These are phyloP conservation scores for Gamarada debralockiae DNA, from an alignment of 495 filamentous ascomycete species.

Conservation along the genomic window DNA sequence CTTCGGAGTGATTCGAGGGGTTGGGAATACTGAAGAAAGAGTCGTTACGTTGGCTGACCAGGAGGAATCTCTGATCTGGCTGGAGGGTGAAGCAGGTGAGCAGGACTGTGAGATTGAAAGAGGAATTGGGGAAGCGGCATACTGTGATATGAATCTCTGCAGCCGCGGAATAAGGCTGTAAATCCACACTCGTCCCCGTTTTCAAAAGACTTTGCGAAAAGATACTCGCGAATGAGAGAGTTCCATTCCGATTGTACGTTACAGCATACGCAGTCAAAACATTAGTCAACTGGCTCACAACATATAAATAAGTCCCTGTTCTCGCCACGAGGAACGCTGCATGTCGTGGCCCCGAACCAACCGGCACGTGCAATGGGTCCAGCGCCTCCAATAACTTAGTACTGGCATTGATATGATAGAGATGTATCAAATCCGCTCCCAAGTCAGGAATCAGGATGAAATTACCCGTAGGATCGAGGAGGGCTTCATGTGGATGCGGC, in stretches of 20 bases:
- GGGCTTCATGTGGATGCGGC: constrained; percentile 63
- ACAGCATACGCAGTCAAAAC: constrained; percentile 55
- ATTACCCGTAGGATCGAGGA: constrained; percentile 63
- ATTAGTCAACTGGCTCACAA: constrained; percentile 58
- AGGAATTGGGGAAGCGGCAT: constrained; percentile 41
- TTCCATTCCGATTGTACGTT: constrained; percentile 42
- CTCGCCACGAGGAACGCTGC: constrained; percentile 54
- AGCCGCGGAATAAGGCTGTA: too few relatives aligned
- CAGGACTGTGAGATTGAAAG: constrained; percentile 24
- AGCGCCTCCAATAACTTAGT: constrained; percentile 32
- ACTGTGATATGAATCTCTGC: too few relatives aligned
- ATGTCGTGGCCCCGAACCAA: constrained; percentile 64
- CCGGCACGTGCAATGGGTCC: constrained; percentile 25
- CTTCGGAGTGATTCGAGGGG: constrained; percentile 33
- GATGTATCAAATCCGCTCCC: constrained; percentile 61
- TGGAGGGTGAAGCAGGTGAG: too few relatives aligned
- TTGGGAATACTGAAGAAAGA: constrained; percentile 38
- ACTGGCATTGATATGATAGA: constrained; percentile 49
- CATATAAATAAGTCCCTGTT: constrained; percentile 50
- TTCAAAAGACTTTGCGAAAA: too few relatives aligned
- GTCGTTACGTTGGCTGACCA: too few relatives aligned
- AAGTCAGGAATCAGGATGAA: constrained; percentile 67
- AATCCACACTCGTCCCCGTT: too few relatives aligned
- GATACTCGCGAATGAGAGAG: too few relatives aligned
- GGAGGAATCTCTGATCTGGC: too few relatives aligned